phyloP scores from a whole-genome alignment of 208 protist genomes.

The Leishmania gerbilli region DNA sequence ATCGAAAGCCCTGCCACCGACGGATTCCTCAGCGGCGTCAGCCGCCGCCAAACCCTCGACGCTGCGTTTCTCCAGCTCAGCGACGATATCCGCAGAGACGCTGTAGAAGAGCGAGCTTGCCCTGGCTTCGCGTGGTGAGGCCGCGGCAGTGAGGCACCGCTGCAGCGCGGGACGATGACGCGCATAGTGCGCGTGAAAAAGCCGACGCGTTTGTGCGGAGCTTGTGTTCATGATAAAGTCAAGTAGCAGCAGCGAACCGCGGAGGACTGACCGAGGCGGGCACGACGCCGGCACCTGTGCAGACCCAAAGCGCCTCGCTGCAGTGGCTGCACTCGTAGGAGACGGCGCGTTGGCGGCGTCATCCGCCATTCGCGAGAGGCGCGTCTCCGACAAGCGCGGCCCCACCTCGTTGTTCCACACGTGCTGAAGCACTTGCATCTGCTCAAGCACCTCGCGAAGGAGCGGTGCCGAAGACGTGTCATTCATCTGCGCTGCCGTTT shows the following conservation, averaged over 20 bases:
- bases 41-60: background rate
- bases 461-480: background rate
- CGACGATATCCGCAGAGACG: constrained; percentile 15
- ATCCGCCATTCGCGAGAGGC: constrained; percentile 3
- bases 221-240: constrained; percentile 43
- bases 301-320: background rate
- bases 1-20: background rate
- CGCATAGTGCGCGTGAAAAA: constrained; percentile 38
- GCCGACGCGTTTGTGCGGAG: constrained; percentile 22
- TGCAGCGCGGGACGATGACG: constrained; percentile 14
- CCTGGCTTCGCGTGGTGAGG: background rate
- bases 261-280: constrained; percentile 12
- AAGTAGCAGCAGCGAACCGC: constrained; percentile 33
- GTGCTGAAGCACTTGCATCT: constrained; percentile 40
- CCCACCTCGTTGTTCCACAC: constrained; percentile 49
- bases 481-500: background rate
- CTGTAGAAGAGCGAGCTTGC: constrained; percentile 6
- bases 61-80: constrained; percentile 20
- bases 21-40: background rate
- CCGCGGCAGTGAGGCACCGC: background rate
- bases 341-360: background rate
- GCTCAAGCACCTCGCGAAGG: constrained; percentile 28
- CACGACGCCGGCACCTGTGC: background rate
- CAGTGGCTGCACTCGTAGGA: background rate
- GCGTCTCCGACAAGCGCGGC: constrained; percentile 10